Conservation (phyloP, 164 flowering plant species). For the Magnolia sinica region DNA sequence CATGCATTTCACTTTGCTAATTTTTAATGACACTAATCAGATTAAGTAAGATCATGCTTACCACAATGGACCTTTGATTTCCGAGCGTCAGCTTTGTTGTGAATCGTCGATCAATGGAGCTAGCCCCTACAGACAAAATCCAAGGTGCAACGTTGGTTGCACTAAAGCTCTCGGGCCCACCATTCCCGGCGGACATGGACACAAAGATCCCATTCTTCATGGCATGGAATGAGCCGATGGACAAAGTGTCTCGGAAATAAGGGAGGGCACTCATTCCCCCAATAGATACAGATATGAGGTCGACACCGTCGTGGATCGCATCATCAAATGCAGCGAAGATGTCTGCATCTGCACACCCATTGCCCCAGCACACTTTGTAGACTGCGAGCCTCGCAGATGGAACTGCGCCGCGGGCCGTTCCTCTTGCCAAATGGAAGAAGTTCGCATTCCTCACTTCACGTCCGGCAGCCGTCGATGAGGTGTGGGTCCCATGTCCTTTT, state of each 20-base stretch:
- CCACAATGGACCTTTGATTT: neutral
- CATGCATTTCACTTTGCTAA: no score
- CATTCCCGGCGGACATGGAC: conserved; percentile 69
- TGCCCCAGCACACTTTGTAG: conserved; percentile 78
- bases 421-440: conserved; percentile 60
- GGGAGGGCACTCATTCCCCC: conserved; percentile 27
- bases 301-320: conserved; percentile 84
- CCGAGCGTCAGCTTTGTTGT: neutral
- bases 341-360: conserved; percentile 64
- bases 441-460: conserved; percentile 37
- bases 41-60: neutral
- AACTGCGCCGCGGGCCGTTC: conserved; percentile 71
- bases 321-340: conserved; percentile 72
- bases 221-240: conserved; percentile 78
- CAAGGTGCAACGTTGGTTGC: conserved; percentile 68
- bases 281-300: conserved; percentile 68
- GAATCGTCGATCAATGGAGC: conserved; percentile 54
- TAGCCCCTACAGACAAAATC: conserved; percentile 75
- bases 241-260: conserved; percentile 37
- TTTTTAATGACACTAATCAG: no score
- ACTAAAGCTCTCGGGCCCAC: conserved; percentile 40
- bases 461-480: conserved; percentile 74
- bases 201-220: conserved; percentile 62
- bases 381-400: conserved; percentile 69
- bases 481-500: conserved; percentile 82